Evolutionary conservation across 2,329 filamentous ascomycete species (phyloP).

Genomic region (Aspergillus sp.): DNA sequence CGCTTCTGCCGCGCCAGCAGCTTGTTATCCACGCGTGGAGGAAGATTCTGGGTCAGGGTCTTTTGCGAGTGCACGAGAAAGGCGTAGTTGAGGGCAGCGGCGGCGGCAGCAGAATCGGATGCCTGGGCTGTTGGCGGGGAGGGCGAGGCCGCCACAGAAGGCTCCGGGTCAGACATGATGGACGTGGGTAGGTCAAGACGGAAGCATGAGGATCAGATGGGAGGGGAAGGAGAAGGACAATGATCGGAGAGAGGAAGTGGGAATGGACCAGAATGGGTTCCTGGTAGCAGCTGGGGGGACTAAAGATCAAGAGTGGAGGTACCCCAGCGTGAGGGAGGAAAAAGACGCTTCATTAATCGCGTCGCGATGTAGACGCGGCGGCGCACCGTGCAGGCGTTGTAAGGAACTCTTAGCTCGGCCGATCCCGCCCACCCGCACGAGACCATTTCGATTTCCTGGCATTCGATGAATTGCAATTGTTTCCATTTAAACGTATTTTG

Average conservation of each 20-base stretch:
- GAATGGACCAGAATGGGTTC: not conserved
- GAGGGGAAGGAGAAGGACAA: not conserved
- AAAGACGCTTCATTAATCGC: conserved; percentile 24
- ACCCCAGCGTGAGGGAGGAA: conserved; percentile 23
- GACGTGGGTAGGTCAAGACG: conserved; percentile 17
- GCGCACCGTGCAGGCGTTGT: conserved; percentile 10
- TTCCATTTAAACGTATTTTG: not conserved
- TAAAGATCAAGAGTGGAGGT: conserved; percentile 6
- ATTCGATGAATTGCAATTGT: not conserved
- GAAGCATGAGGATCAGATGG: conserved; percentile 10
- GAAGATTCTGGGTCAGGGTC: conserved; percentile 55
- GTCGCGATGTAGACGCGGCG: conserved; percentile 36
- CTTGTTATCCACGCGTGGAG: conserved; percentile 60
- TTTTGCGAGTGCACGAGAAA: conserved; percentile 62
- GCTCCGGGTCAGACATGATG: conserved; percentile 37
- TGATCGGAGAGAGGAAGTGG: not conserved
- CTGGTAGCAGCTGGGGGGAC: conserved; percentile 12
- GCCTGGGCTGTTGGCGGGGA: conserved; percentile 34
- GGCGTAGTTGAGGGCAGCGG: conserved; percentile 44
- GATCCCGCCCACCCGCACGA: conserved; percentile 9
- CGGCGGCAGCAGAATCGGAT: conserved; percentile 28
- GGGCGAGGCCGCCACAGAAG: conserved; percentile 28
- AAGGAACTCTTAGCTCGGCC: conserved; percentile 4
- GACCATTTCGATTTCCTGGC: not conserved
- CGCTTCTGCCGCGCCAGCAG: conserved; percentile 60